These are phyloP conservation scores for Tieghemostelium lacteum DNA, from an alignment of 78 protist species.

Conservation along the genomic window DNA sequence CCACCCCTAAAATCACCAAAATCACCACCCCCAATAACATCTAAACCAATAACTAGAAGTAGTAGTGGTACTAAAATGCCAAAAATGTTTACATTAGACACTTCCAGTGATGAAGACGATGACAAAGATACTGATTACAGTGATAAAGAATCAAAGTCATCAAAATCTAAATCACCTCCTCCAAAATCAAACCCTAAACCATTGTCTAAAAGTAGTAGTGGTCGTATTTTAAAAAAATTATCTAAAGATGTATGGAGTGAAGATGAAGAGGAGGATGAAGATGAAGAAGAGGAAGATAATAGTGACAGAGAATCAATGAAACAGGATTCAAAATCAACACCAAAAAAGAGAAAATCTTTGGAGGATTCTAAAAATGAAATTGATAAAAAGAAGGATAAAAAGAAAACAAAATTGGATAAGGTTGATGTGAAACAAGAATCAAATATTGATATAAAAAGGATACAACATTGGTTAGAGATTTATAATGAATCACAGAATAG, in stretches of 20 bases:
- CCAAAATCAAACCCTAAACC: background rate
- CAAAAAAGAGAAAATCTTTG: slow-evolving; percentile 13
- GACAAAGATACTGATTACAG: background rate
- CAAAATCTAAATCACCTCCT: background rate
- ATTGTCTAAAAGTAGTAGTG: background rate
- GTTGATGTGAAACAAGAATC: background rate
- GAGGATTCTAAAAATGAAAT: background rate
- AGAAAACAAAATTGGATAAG: background rate
- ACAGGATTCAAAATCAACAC: background rate
- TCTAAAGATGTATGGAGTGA: background rate
- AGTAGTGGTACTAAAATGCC: background rate
- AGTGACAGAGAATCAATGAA: background rate
- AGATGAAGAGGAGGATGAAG: background rate
- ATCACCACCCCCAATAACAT: background rate
- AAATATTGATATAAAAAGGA: background rate
- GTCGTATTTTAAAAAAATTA: background rate
- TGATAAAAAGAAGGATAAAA: background rate
- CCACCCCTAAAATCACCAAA: background rate
- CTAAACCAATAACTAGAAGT: background rate
- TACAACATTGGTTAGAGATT: slow-evolving; percentile 47
- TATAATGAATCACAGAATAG: background rate
- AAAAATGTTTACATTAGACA: background rate
- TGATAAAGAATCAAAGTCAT: background rate
- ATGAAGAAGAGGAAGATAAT: slow-evolving; percentile 7
- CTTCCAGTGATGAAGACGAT: too few relatives aligned